phyloP scores from a whole-genome alignment of 2,329 filamentous ascomycete genomes.

The Pleochaeta shiraiana region DNA sequence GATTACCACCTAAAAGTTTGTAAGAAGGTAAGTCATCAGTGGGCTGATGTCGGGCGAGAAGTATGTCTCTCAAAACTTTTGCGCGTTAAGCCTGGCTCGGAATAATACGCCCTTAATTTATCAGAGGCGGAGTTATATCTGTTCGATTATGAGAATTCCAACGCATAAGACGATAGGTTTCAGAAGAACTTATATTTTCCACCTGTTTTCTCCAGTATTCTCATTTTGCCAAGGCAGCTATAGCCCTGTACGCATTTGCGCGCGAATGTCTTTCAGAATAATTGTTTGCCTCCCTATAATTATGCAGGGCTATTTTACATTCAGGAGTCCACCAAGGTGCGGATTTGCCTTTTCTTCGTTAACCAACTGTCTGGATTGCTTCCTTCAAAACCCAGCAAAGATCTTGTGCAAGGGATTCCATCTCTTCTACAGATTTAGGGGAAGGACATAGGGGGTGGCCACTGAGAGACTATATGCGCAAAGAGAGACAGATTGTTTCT shows the following conservation, averaged over 20 bases:
- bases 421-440: neutral
- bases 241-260: neutral
- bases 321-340: no score
- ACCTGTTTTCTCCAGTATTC: neutral
- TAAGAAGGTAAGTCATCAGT: neutral
- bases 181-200: neutral
- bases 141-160: neutral
- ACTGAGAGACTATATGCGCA: neutral
- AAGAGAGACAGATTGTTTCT: neutral
- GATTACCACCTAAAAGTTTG: neutral
- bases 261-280: neutral
- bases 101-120: neutral
- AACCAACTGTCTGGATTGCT: neutral
- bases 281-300: no score
- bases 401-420: neutral
- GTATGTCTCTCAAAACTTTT: neutral
- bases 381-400: neutral
- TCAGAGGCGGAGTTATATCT: neutral
- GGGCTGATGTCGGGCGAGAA: neutral
- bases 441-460: neutral
- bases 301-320: no score
- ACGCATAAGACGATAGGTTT: neutral
- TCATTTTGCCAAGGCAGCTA: neutral
- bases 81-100: neutral
- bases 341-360: neutral